phyloP scores from a whole-genome alignment of 257 asterid species.

The Ilex asprella region DNA sequence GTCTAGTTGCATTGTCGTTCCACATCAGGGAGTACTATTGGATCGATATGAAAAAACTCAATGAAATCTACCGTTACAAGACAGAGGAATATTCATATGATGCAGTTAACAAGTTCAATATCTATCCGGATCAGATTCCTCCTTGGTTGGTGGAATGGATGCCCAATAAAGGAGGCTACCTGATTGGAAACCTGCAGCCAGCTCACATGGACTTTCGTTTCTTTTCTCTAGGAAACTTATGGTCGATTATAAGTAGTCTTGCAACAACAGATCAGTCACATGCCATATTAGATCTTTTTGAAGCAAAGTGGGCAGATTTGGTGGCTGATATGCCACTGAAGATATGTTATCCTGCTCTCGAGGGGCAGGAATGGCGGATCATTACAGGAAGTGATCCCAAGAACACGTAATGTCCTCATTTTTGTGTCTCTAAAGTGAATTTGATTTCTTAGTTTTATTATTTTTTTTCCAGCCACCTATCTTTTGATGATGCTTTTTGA shows the following conservation, averaged over 20 bases:
- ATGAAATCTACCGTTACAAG: conserved; percentile 70
- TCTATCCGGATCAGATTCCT: conserved; percentile 82
- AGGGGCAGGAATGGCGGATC: conserved; percentile 74
- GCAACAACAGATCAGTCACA: conserved; percentile 68
- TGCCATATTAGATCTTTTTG: conserved; percentile 66
- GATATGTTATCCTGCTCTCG: conserved; percentile 76
- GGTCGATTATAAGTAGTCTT: conserved; percentile 64
- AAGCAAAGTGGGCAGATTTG: conserved; percentile 69
- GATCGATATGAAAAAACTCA: conserved; percentile 65
- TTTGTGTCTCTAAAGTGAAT: background rate
- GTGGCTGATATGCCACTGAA: conserved; percentile 75
- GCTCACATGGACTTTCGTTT: conserved; percentile 90
- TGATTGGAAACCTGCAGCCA: conserved; percentile 77
- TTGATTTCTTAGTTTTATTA: background rate
- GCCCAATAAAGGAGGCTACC: conserved; percentile 67
- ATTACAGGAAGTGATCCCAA: conserved; percentile 79
- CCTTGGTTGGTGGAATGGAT: conserved; percentile 88
- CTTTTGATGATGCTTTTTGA: conserved; percentile 7
- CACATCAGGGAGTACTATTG: conserved; percentile 81
- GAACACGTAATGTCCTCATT: conserved; percentile 49
- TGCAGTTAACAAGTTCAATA: conserved; percentile 78
- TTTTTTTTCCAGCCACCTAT: conserved; percentile 6
- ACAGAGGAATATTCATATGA: conserved; percentile 80
- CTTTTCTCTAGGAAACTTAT: conserved; percentile 69
- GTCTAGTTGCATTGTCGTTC: conserved; percentile 66